Conservation (phyloP, 306 rosid genomes). For the Pterocarpus santalinus region DNA sequence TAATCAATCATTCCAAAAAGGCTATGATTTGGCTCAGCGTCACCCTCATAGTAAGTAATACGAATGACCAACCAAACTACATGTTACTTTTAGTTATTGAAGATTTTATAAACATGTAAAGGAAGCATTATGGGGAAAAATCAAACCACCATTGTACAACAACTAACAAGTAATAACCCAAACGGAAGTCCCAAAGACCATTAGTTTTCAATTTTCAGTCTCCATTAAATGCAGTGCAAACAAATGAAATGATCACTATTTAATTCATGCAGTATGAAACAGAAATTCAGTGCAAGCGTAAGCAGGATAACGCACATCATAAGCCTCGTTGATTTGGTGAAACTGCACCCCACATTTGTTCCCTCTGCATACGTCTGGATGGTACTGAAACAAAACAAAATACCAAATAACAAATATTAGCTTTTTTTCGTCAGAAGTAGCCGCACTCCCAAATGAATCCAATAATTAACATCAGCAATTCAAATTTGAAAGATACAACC, state of each 20-base stretch:
- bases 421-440: not conserved
- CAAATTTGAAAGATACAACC: not conserved
- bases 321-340: constrained; percentile 81
- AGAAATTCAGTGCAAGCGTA: not conserved
- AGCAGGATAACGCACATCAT: constrained; percentile 63
- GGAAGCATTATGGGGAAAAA: not conserved
- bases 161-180: not conserved
- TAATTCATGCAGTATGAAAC: not conserved
- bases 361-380: constrained; percentile 85
- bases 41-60: not conserved
- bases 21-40: not conserved
- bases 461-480: not conserved
- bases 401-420: not conserved
- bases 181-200: not conserved
- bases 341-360: constrained; percentile 75
- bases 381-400: constrained; percentile 61
- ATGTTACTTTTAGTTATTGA: not conserved
- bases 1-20: not conserved
- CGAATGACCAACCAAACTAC: not conserved
- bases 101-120: not conserved
- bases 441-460: not conserved
- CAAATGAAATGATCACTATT: not conserved
- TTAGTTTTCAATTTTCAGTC: not conserved
- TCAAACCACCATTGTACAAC: not conserved
- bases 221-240: not conserved